Evolutionary conservation across 768 basidiomycete species (phyloP).

Genomic region (Trametopsis cervina): DNA sequence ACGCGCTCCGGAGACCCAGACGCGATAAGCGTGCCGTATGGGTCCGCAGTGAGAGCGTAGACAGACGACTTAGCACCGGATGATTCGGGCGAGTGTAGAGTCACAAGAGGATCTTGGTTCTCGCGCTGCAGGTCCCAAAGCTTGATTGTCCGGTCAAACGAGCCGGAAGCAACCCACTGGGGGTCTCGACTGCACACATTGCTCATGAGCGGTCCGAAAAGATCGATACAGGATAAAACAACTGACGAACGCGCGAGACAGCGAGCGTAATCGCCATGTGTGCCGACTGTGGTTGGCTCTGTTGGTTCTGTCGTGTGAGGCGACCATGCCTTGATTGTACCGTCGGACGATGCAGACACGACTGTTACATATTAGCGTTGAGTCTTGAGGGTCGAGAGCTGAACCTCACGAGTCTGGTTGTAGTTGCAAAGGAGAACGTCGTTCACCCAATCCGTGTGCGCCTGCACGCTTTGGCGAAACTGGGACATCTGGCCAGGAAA

Average conservation of each 20-base stretch:
- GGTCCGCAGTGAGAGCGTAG: constrained; percentile 77
- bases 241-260: constrained; percentile 68
- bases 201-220: constrained; percentile 12
- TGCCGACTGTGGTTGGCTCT: constrained; percentile 64
- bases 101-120: constrained; percentile 45
- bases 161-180: constrained; percentile 88
- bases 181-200: constrained; percentile 53
- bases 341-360: constrained; percentile 92
- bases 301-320: constrained; percentile 60
- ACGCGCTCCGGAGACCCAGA: constrained; percentile 91
- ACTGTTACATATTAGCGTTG: constrained; percentile 34
- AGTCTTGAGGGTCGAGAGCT: neutral
- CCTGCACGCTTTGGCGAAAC: constrained; percentile 86
- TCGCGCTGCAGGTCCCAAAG: constrained; percentile 78
- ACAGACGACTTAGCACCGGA: constrained; percentile 61
- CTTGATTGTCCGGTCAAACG: constrained; percentile 90
- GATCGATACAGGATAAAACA: neutral
- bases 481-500: constrained; percentile 35
- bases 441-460: constrained; percentile 95
- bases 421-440: constrained; percentile 88
- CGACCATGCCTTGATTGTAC: constrained; percentile 89
- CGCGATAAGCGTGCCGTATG: constrained; percentile 73
- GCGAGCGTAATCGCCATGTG: constrained; percentile 81
- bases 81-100: constrained; percentile 61
- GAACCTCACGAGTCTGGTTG: constrained; percentile 71